phyloP scores from a whole-genome alignment of 371 early-diverging fungal genomes.

The Phascolomyces articulosus region DNA sequence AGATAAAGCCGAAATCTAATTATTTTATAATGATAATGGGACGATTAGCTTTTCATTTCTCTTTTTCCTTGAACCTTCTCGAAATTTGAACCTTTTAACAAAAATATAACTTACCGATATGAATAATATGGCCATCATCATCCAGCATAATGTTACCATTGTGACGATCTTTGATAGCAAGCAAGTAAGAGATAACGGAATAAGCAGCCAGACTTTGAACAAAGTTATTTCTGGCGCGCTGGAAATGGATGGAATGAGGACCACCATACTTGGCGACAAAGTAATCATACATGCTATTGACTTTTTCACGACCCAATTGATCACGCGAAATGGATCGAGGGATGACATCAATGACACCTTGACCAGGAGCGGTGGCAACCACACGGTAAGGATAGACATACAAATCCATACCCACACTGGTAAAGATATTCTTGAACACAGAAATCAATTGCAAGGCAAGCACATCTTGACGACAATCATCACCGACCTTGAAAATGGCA shows the following conservation, averaged over 20 bases:
- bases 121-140: slow-evolving; percentile 96
- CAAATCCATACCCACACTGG: slow-evolving; percentile 89
- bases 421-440: slow-evolving; percentile 96
- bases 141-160: slow-evolving; percentile 99
- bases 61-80: background rate
- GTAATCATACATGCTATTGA: slow-evolving; percentile 96
- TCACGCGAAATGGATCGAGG: slow-evolving; percentile 98
- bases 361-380: slow-evolving; percentile 97
- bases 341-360: slow-evolving; percentile 99
- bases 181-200: slow-evolving; percentile 93
- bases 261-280: slow-evolving; percentile 95
- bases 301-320: slow-evolving; percentile 98
- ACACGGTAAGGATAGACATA: slow-evolving; percentile 98
- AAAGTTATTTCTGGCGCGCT: slow-evolving; percentile 94
- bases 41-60: background rate
- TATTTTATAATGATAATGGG: background rate
- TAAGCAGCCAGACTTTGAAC: slow-evolving; percentile 97
- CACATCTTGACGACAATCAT: slow-evolving; percentile 99
- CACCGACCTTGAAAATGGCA: slow-evolving; percentile 99
- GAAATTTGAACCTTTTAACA: background rate
- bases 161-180: slow-evolving; percentile 99
- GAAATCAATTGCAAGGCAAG: slow-evolving; percentile 98
- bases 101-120: slow-evolving; percentile 74
- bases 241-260: slow-evolving; percentile 89
- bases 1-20: slow-evolving; percentile 98